These are phyloP conservation scores for Acrocalymma vagum DNA, from an alignment of 2,329 filamentous ascomycete species.

Conservation along the genomic window DNA sequence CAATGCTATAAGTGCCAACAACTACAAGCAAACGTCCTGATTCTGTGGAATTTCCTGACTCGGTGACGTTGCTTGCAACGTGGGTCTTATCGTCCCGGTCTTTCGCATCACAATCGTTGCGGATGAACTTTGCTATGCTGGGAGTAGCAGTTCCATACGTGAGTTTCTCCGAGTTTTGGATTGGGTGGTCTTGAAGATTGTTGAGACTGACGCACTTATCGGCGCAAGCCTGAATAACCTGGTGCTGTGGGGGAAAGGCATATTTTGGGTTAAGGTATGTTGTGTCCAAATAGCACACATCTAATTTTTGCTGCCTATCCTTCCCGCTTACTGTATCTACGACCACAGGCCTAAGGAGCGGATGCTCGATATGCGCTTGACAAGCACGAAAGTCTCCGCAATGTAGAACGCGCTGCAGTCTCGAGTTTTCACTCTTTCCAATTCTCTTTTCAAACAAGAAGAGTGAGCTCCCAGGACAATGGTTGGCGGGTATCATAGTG, in stretches of 20 bases:
- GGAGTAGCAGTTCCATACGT: constrained; percentile 63
- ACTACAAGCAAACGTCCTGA: constrained; percentile 83
- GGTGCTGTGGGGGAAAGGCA: constrained; percentile 86
- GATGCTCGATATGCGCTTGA: constrained; percentile 82
- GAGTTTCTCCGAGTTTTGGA: constrained; percentile 64
- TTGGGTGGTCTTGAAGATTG: constrained; percentile 67
- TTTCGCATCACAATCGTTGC: constrained; percentile 50
- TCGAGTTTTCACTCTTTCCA: constrained; percentile 66
- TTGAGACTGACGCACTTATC: constrained; percentile 84
- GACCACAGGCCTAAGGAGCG: constrained; percentile 78
- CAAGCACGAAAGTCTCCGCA: constrained; percentile 97
- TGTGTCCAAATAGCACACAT: constrained; percentile 96
- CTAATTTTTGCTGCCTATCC: constrained; percentile 82
- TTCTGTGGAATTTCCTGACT: constrained; percentile 26
- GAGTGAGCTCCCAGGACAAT: constrained; percentile 93
- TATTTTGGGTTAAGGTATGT: constrained; percentile 97
- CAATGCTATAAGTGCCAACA: constrained; percentile 96
- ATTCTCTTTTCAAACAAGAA: constrained; percentile 88
- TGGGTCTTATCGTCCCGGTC: constrained; percentile 39
- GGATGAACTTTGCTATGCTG: constrained; percentile 71
- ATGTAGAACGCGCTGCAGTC: constrained; percentile 83
- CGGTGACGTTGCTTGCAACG: constrained; percentile 34
- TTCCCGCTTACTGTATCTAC: constrained; percentile 76
- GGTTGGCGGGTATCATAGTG: constrained; percentile 95
- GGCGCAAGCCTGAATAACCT: constrained; percentile 87